Base-by-base conservation (phyloP, 2,329 filamentous ascomycete species). In the Pseudopyrenochaeta lycopersici region DNA sequence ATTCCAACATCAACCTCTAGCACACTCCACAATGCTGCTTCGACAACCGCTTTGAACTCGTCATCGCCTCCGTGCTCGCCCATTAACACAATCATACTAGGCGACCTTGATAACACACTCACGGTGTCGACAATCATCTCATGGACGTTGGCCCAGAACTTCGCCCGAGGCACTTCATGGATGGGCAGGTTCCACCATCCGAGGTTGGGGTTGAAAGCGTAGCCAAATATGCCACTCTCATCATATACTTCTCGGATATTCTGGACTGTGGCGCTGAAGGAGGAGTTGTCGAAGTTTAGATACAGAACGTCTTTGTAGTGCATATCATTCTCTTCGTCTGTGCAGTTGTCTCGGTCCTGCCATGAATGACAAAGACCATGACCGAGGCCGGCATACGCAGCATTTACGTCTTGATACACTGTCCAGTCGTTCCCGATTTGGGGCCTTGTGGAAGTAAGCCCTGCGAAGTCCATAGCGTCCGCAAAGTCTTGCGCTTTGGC, bases 161-260 rank as follows among this genome's bases (percentile, higher is more conserved):
- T 58, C 11, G 62, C 64, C 21, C 68, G 57, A 7, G 62, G 53
- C 1, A 59, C 52, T 20, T 68, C 62, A 31, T 61, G 60, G 2
- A 67, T 53, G 1, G 68, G 67, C 18, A 70, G 52, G 11, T 61
- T 56, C 60, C 61, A 70, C 67, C 68, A 69, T 12, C 68, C 67
- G 5, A 68, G 66, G 7, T 55, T 43, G 7, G 57, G 39, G 10
- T 60, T 50, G n/a, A 55, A 41, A 5, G 36, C 36, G 21, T 56
- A 52, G 7, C 42, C 54, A 20, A 56, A 54, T 14, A 57, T 49
- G 18, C 9, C 23, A 20, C 27, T 49, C 18, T 57, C 46, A 12
- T 56, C 39, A 35, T 43, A 49, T 17, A 42, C 56, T 20, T 45
- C 52, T 32, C 46, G 38, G 42, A 66, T 30, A 15, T 49, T 33